These are phyloP conservation scores for Cucumis melo DNA, from an alignment of 306 rosid species.

Conservation along the genomic window DNA sequence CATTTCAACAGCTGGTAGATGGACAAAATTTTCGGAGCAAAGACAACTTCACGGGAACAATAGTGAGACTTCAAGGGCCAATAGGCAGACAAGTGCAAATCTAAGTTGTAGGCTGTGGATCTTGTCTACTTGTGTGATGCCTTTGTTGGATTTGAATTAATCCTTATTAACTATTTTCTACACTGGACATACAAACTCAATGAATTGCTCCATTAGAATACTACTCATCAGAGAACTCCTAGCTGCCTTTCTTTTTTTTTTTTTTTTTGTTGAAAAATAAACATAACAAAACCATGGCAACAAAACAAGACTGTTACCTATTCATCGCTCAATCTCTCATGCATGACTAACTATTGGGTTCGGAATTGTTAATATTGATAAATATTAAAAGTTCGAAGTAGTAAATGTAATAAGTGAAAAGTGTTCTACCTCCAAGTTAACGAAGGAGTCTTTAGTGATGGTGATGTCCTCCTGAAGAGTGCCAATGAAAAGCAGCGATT, in stretches of 20 bases:
- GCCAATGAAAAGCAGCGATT: slow-evolving; percentile 63
- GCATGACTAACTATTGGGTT: neutral
- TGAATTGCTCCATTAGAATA: neutral
- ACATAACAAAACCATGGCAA: neutral
- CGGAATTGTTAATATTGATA: neutral
- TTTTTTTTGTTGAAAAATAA: neutral
- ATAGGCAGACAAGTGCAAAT: neutral
- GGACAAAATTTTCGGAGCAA: neutral
- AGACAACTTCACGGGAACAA: neutral
- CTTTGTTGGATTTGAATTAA: neutral
- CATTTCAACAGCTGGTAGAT: neutral
- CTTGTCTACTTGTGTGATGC: neutral
- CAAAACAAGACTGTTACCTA: neutral
- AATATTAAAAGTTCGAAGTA: neutral
- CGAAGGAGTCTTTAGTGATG: slow-evolving; percentile 41
- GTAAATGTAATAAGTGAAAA: neutral
- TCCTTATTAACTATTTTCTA: neutral
- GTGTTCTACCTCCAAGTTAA: slow-evolving; percentile 55
- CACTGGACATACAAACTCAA: neutral
- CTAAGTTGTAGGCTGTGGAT: neutral
- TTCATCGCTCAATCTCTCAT: neutral
- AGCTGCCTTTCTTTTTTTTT: too few relatives aligned
- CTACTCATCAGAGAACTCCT: neutral
- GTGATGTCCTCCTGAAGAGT: slow-evolving; percentile 63
- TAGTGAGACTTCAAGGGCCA: neutral